Base-by-base conservation (phyloP, 192 early-diverging fungal species). In the Linnemannia schmuckeri region DNA sequence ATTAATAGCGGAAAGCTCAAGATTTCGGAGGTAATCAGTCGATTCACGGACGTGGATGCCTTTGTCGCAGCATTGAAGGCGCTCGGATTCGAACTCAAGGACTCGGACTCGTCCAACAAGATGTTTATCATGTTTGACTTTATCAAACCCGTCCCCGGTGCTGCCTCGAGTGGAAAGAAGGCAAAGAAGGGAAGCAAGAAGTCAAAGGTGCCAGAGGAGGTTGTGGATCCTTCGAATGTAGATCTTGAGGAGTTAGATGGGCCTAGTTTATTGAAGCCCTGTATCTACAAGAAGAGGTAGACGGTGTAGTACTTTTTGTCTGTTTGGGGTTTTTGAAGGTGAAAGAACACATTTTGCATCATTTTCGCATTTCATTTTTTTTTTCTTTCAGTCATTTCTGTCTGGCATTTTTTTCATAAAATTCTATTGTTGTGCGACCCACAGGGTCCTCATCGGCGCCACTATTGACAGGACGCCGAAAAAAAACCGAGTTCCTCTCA, bases 41-140 rank as follows among this genome's bases (percentile, higher is more conserved):
- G 98, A 44, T 95, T 99, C 75, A 90, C 93, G 18, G 92, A 97
- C 84, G 89, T 98, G 24, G 91, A 94, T 42, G 91, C 93, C 38
- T 98, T 98, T 90, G 92, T 97, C 49, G 54, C 74, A 13, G 92
- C 94, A 13, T 88, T 99, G 70, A 92, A 93, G 71, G 85, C 74
- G 1, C 78, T 96, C 33, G 98, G 98, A 0, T 98, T 98, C 83
- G 94, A 93, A 78, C 89, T 96, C 44, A 88, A 88, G 72, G 85
- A 76, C 15, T 85, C 95, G 90, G 95, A 97, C 77, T 89, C 93
- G 18, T 89, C 90, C 38, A 98, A 97, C 92, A 98, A 97, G 76
- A 99, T 99, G 98, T 99, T 99, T 93, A 93, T 97, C 57, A 89
- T 98, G 87, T 91, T 99, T 35, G 94, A 97, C 47, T 97, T 98